Base-by-base conservation (phyloP, 306 rosid species). In the Carpinus viminea region DNA sequence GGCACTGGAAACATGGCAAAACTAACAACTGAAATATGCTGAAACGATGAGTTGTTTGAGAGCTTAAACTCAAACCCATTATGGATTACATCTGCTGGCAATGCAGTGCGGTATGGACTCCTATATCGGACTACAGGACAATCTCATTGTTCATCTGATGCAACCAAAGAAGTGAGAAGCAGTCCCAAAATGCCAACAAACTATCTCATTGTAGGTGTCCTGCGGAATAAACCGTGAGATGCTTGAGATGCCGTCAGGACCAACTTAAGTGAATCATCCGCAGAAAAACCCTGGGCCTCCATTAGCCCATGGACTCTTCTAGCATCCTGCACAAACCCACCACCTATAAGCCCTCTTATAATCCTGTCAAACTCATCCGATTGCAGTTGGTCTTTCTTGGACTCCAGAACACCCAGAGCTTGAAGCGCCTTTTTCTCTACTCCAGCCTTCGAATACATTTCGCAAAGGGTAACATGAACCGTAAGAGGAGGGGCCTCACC, bases 371-470 rank as follows among this genome's bases (percentile, higher is more conserved):
- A 91, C 28, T 90, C 91, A 34, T n/a, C 71, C 4, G 61, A 53
- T 45, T 83, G 79, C 86, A 93, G 76, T 78, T 90, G 88, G 20
- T 89, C 88, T 81, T 86, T 93, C 81, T 88, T 91, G 45, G 93
- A 87, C 89, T 88, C 92, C 68, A 95, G 75, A 62, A 84, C 84
- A 4, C 96, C 94, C 24, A 95, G 81, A 73, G 89, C 84, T 88
- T 93, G 95, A 72, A 95, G 88, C 11, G 91, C 91, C 80, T 95
- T 93, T 76, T 86, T 95, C 93, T 95, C 96, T 52, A 72, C 73
- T 83, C 95, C 86, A 73, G 85, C 83, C 81, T 81, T 86, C 3
- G 91, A 88, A 80, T 95, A 93, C 99, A 95, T 91, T 53, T 85
- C 93, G 69, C 93, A 90, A 16, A 95, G 97, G 79, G 91, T 87